Conservation (phyloP, 257 asterid genomes). For the Paraleonurus japonicus region DNA sequence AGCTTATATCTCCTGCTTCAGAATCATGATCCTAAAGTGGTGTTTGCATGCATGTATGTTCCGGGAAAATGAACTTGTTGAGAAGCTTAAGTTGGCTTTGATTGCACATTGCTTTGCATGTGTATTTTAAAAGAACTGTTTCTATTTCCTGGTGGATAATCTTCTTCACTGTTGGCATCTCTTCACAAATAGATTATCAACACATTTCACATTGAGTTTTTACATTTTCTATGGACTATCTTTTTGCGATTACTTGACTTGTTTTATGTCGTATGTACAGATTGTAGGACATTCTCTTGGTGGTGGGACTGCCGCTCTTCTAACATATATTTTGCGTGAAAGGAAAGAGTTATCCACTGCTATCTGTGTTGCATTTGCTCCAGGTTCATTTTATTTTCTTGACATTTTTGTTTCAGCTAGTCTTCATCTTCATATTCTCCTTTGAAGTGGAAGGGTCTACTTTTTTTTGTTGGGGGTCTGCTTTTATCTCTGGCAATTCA, state of each 20-base stretch:
- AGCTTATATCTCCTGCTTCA: neutral
- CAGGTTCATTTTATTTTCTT: constrained; percentile 54
- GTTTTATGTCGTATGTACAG: constrained; percentile 39
- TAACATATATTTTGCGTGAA: constrained; percentile 88
- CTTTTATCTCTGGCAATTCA: neutral
- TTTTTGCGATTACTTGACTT: constrained; percentile 5
- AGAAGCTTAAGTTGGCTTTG: constrained; percentile 7
- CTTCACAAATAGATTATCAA: neutral
- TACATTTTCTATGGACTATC: neutral
- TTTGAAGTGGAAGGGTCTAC: constrained; percentile 1
- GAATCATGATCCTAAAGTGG: neutral
- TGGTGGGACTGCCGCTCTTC: constrained; percentile 92
- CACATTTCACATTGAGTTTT: constrained; percentile 3
- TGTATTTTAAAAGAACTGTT: neutral
- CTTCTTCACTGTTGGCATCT: neutral
- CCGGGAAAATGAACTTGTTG: neutral
- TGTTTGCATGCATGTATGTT: neutral
- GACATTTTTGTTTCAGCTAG: neutral
- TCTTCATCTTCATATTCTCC: neutral
- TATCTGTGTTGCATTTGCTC: constrained; percentile 93
- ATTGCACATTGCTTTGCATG: neutral
- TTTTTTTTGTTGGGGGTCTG: neutral
- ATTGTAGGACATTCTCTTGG: constrained; percentile 97
- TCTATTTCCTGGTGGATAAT: neutral
- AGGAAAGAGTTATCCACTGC: constrained; percentile 73